Base-by-base conservation (phyloP, 371 early-diverging fungal species). In the Syncephalastrum monosporum region DNA sequence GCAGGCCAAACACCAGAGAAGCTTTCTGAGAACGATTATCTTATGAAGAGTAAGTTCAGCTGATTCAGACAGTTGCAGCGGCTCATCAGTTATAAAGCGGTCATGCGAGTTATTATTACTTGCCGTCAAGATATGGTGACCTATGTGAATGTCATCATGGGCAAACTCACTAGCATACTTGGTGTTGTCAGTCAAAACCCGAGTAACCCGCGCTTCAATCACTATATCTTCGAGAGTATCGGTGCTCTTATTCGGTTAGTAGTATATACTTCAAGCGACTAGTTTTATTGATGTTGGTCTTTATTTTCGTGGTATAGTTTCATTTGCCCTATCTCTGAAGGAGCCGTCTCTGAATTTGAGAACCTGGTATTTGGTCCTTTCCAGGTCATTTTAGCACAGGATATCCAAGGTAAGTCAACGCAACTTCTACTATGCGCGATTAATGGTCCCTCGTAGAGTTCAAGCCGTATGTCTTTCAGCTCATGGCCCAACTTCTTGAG, bases 161-260 rank as follows among this genome's bases (percentile, higher is more conserved):
- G 60, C 47, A 83, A 88, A 45, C 67, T 97, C 59, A 90, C 87
- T 1, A 71, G 67, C 19, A 88, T 96, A 41, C 74, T 97, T 53
- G 80, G 80, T n/a, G 74, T 86, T 42, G 90, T 97, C n/a, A 87
- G 90, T 72, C 82, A 82, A 57, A 99, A 99, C 66, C 99, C 99
- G 13, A 91, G 91, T 72, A 97, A 99, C 73, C 98, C 99, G 4
- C 87, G 86, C 50, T 99, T 97, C 89, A 96, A 92, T 70, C 98
- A 99, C 71, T 97, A 86, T 71, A 72, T 91, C 24, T 99, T 97
- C 70, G 99, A 99, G 70, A 82, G 93, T 16, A 82, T 99, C 51
- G 93, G 91, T 16, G 87, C 92, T 6, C 67, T 97, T 65, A 88
- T 96, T 59, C 79, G 91, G 77, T 88, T 55, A 17, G 56, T 49